Evolutionary conservation across 345 rosid genomes (phyloP), one percentile per base, ranked within the genome.

Genomic region (Eucalyptus decipiens): DNA sequence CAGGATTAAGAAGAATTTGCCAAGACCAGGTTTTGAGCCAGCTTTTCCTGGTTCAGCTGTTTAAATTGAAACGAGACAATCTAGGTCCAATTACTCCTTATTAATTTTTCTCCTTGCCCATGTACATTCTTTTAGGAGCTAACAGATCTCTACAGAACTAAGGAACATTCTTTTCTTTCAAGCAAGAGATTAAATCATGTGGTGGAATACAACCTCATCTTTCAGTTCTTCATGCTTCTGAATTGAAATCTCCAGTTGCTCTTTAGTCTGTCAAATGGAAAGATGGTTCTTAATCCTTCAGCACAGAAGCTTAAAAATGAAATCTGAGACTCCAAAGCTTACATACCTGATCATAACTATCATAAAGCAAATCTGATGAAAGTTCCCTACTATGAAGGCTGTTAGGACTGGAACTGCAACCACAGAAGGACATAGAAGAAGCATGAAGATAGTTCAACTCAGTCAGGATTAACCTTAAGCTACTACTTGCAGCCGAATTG

Each of bases 311-410:
- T 18, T 45, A 43, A 47, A 47, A 19, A 83, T 88, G 87, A 56
- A 40, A 58, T 40, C 40, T 65, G 49, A 49, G 24, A 88, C 52
- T 26, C 76, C 48, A 47, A 72, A 76, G 85, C 54, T 14, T 89
- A 65, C 88, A 90, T 92, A 95, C 99, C 95, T 93, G 93, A 90
- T 91, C 92, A 90, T 80, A 45, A 67, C 89, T 91, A 91, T 91
- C 92, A 87, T 92, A 94, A 89, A 91, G 92, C 88, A 95, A 92
- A 92, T 93, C 94, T 87, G 96, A 92, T 88, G 94, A 91, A 89
- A 87, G 89, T 65, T 91, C 97, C 91, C 93, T 91, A 14, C 92
- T 90, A 72, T 87, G 94, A 32, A 86, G 92, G 88, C 92, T 94
- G 58, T 89, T 92, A 88, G 90, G 86, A 69, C 89, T 86, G 65